Conservation (phyloP, 495 filamentous ascomycete genomes). For the Sordaria brevicollis region DNA sequence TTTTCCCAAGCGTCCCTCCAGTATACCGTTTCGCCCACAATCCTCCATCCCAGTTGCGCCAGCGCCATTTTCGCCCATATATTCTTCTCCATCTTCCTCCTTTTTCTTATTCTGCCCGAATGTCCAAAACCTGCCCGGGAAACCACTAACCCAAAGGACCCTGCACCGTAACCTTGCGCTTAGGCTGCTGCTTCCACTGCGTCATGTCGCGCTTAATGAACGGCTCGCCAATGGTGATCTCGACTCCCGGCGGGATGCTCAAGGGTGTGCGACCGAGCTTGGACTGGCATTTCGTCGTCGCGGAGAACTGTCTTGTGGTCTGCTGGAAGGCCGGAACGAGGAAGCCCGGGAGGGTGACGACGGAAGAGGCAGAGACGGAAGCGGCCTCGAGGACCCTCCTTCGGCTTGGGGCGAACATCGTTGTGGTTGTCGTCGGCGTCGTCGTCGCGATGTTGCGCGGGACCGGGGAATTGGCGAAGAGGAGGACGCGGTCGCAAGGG, state of each 20-base stretch:
- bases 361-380: constrained; percentile 17
- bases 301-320: constrained; percentile 53
- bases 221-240: constrained; percentile 54
- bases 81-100: too few species aligned
- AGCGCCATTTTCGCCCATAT: too few species aligned
- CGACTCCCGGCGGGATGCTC: constrained; percentile 74
- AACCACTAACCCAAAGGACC: constrained; percentile 58
- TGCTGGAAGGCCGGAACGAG: constrained; percentile 64
- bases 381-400: constrained; percentile 29
- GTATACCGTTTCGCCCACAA: too few species aligned
- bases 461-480: constrained; percentile 3
- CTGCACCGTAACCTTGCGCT: constrained; percentile 51
- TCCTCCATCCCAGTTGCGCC: too few species aligned
- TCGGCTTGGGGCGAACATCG: constrained; percentile 42
- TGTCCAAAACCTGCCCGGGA: background rate
- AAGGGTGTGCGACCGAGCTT: constrained; percentile 78
- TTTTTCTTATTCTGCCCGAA: background rate
- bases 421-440: constrained; percentile 3
- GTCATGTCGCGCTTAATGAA: constrained; percentile 39
- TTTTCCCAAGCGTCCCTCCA: too few species aligned
- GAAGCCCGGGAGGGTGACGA: constrained; percentile 51
- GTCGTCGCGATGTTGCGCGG: background rate
- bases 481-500: background rate
- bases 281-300: constrained; percentile 52
- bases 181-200: constrained; percentile 40